Evolutionary conservation across 2,329 filamentous ascomycete genomes (phyloP).

Genomic region (Trichoderma sp.): DNA sequence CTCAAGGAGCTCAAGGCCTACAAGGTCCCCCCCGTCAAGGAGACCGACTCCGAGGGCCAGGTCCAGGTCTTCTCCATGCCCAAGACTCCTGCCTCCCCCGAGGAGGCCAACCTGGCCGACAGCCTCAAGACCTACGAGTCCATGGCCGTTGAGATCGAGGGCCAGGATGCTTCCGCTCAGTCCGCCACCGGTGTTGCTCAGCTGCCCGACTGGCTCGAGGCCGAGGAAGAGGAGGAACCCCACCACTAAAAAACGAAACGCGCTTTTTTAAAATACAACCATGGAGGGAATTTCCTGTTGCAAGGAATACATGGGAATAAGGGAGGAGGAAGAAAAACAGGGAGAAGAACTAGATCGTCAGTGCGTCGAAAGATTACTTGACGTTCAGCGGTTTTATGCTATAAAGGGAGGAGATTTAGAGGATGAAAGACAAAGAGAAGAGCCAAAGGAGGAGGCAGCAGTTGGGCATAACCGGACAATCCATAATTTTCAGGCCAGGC

Average conservation of each 20-base stretch:
- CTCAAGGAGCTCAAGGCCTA: conserved; percentile 94
- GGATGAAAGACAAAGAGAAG: conserved; percentile 7
- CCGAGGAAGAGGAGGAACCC: conserved; percentile 64
- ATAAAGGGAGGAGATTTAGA: not conserved
- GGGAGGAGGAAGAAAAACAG: conserved; percentile 10
- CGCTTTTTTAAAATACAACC: not conserved
- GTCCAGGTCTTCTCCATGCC: conserved; percentile 86
- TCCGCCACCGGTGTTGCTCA: conserved; percentile 61
- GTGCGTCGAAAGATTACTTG: not conserved
- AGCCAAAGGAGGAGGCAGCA: conserved; percentile 14
- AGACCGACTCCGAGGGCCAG: conserved; percentile 83
- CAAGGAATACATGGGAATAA: not conserved
- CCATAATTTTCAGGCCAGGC: conserved; percentile 24
- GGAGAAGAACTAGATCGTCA: not conserved
- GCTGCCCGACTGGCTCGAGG: conserved; percentile 78
- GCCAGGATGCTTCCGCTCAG: conserved; percentile 68
- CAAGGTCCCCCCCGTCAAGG: conserved; percentile 84
- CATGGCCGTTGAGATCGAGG: conserved; percentile 93
- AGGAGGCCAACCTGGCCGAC: conserved; percentile 89
- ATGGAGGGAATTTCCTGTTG: conserved; percentile 5
- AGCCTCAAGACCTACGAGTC: conserved; percentile 93
- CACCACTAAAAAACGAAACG: conserved; percentile 50
- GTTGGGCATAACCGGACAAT: conserved; percentile 15
- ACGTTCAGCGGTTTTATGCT: not conserved
- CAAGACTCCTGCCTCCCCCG: conserved; percentile 82